phyloP scores from a whole-genome alignment of 441 rosid species.

The Metrosideros polymorpha region DNA sequence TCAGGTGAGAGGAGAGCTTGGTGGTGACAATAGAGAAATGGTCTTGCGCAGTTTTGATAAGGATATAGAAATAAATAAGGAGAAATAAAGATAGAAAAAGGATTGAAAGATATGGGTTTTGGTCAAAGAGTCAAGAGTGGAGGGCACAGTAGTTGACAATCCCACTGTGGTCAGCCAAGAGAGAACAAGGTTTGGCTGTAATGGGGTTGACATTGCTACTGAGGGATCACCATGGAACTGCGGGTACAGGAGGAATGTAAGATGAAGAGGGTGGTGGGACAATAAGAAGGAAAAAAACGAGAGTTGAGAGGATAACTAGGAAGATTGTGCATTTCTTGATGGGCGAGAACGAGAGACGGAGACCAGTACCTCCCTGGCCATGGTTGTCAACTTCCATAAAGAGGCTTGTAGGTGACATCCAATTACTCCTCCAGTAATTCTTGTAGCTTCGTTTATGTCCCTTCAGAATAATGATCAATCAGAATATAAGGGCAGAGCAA shows the following conservation, averaged over 20 bases:
- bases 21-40: slow-evolving; percentile 92
- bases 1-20: slow-evolving; percentile 57
- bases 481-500: neutral
- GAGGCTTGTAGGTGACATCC: slow-evolving; percentile 27
- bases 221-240: neutral
- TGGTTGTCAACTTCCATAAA: slow-evolving; percentile 12
- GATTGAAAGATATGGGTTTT: slow-evolving; percentile 36
- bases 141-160: slow-evolving; percentile 51
- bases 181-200: slow-evolving; percentile 10
- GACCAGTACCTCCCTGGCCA: slow-evolving; percentile 1
- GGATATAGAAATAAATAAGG: slow-evolving; percentile 69
- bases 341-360: neutral
- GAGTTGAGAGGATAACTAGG: neutral
- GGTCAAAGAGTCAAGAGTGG: slow-evolving; percentile 52
- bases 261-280: neutral
- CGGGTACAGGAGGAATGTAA: neutral
- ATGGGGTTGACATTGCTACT: neutral
- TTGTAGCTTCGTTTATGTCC: slow-evolving; percentile 11
- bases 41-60: slow-evolving; percentile 88
- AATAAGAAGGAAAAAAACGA: neutral
- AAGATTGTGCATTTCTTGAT: neutral
- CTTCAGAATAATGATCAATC: slow-evolving; percentile 13
- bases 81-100: slow-evolving; percentile 46
- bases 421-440: slow-evolving; percentile 16
- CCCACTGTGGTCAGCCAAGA: slow-evolving; percentile 14